Conservation (phyloP, 768 basidiomycete species). For the Rhodotorula diobovata region DNA sequence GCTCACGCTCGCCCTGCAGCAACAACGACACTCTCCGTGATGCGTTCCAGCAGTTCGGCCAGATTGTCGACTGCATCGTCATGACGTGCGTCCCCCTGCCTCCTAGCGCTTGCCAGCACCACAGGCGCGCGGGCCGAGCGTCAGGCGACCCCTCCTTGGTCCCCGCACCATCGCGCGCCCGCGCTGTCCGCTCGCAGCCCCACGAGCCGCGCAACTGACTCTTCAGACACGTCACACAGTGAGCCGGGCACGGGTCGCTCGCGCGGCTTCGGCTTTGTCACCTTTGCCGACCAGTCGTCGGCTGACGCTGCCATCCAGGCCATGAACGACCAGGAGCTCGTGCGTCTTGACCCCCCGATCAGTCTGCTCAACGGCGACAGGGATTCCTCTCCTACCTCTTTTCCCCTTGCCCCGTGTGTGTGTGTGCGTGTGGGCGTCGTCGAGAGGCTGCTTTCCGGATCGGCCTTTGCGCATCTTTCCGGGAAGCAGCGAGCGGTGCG, state of each 20-base stretch:
- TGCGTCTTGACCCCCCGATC: constrained; percentile 21
- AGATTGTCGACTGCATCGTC: constrained; percentile 53
- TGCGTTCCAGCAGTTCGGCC: constrained; percentile 76
- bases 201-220: too few relatives aligned
- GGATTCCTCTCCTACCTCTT: background rate
- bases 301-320: constrained; percentile 87
- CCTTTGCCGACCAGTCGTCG: constrained; percentile 73
- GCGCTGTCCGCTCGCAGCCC: too few relatives aligned
- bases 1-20: constrained; percentile 12
- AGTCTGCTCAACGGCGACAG: background rate
- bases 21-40: constrained; percentile 83
- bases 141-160: too few relatives aligned
- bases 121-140: too few relatives aligned
- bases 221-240: constrained; percentile 31
- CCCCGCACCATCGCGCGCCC: too few relatives aligned
- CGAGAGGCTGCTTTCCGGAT: constrained; percentile 2
- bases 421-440: too few relatives aligned
- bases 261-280: constrained; percentile 87
- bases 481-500: constrained; percentile 1
- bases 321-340: constrained; percentile 72
- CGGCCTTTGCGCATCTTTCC: constrained; percentile 2
- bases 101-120: too few relatives aligned
- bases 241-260: constrained; percentile 96
- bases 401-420: background rate
- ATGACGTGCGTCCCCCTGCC: constrained; percentile 70